Conservation (phyloP, 306 rosid species). For the Carpinus viminea region DNA sequence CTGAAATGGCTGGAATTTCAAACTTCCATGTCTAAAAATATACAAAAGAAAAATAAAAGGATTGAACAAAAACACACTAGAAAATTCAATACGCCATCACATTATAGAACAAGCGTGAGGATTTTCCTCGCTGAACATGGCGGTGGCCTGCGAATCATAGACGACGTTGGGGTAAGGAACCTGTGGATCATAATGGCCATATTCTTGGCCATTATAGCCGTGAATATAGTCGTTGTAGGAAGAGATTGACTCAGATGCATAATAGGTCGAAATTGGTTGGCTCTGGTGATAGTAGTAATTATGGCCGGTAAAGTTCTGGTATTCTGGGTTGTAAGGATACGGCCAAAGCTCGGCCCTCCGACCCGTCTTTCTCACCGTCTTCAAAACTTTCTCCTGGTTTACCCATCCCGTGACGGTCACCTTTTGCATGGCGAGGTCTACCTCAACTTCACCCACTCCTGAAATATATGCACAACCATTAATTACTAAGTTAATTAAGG, state of each 20-base stretch:
- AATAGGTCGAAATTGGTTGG: conserved; percentile 16
- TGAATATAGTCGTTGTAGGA: conserved; percentile 47
- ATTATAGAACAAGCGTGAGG: conserved; percentile 72
- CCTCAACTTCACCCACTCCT: conserved; percentile 68
- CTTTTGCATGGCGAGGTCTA: conserved; percentile 62
- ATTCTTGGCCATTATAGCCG: conserved; percentile 35
- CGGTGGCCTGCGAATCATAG: conserved; percentile 31
- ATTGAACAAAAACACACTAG: neutral
- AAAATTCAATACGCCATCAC: conserved; percentile 21
- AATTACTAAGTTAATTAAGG: neutral
- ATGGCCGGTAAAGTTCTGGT: conserved; percentile 36
- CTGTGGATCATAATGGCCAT: conserved; percentile 40
- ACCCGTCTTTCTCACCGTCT: conserved; percentile 58
- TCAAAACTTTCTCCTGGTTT: conserved; percentile 53
- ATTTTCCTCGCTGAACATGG: conserved; percentile 70
- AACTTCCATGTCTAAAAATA: neutral
- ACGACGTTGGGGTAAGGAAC: conserved; percentile 41
- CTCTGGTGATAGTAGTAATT: conserved; percentile 4
- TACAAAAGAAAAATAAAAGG: neutral
- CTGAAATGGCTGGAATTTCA: too few relatives aligned
- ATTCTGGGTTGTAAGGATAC: conserved; percentile 57
- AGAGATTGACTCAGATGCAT: conserved; percentile 21
- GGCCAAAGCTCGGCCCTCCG: conserved; percentile 76
- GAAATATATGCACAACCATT: neutral
- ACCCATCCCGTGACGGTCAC: conserved; percentile 87